Conservation (phyloP, 2,329 filamentous ascomycete genomes). For the Fusarium dlaminii region DNA sequence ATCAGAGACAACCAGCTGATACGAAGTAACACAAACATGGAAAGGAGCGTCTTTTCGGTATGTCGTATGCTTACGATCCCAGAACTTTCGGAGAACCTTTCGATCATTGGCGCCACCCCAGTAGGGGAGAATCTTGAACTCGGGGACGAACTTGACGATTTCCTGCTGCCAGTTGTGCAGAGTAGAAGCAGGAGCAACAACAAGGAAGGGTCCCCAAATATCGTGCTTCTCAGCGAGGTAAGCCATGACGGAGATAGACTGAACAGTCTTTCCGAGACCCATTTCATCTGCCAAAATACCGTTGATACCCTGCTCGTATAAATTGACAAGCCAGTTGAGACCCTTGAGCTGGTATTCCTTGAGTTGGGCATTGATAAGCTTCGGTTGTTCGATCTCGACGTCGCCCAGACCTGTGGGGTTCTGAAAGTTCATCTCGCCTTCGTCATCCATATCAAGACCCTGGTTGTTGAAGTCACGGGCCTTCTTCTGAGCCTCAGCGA, state of each 20-base stretch:
- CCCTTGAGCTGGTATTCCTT: slow-evolving; percentile 99
- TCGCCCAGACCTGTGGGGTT: slow-evolving; percentile 95
- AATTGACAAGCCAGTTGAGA: slow-evolving; percentile 98
- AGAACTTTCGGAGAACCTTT: slow-evolving; percentile 97
- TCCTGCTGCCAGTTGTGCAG: slow-evolving; percentile 99
- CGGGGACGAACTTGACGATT: slow-evolving; percentile 92
- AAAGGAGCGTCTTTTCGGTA: slow-evolving; percentile 94
- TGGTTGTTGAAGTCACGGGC: slow-evolving; percentile 91
- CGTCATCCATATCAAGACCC: slow-evolving; percentile 78
- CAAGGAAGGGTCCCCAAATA: slow-evolving; percentile 97
- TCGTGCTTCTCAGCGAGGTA: slow-evolving; percentile 97
- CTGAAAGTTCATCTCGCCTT: slow-evolving; percentile 99
- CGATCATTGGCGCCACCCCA: slow-evolving; percentile 95
- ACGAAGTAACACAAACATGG: slow-evolving; percentile 95
- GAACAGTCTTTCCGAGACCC: slow-evolving; percentile 98
- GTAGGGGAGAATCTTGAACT: slow-evolving; percentile 95
- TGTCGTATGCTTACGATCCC: slow-evolving; percentile 97
- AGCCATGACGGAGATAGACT: slow-evolving; percentile 99
- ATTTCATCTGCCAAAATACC: slow-evolving; percentile 98
- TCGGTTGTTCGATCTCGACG: slow-evolving; percentile 93
- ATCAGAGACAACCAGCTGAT: slow-evolving; percentile 95
- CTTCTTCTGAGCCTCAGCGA: slow-evolving; percentile 92
- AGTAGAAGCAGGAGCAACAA: slow-evolving; percentile 95
- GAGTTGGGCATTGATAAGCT: slow-evolving; percentile 89
- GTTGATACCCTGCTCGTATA: slow-evolving; percentile 99